Evolutionary conservation across 192 early-diverging fungal genomes (phyloP), one percentile per base, ranked within the genome.

Genomic region (Backusella circina): DNA sequence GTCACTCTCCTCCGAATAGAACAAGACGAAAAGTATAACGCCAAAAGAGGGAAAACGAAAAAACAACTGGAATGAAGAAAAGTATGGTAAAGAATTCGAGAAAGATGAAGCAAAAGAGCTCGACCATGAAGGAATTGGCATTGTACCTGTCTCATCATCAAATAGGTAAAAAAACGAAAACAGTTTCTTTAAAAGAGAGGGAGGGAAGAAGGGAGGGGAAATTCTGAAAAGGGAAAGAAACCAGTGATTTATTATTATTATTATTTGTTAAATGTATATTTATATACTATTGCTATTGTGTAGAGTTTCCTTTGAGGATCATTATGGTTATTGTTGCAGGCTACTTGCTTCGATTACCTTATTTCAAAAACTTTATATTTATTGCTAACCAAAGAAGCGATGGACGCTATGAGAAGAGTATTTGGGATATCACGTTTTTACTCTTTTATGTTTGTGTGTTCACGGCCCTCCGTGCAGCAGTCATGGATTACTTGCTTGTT

Each of bases 371-470:
- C 16, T 80, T 83, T 38, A 31, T 83, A 26, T 77, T 76, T 67
- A 76, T 83, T 23, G 28, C 75, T 4, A 73, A 83, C 47, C 65
- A 76, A 35, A 61, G 78, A 50, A n/a, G 66, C 16, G 71, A 79
- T 69, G 37, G 65, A 36, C 73, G 86, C 0, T 91, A 84, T 70
- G 87, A 80, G 32, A 89, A 89, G 51, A 87, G 89, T 38, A 72
- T 76, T 36, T 84, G 86, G 65, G 93, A 94, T 67, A 54, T 91
- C 5, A 81, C 83, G 21, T 90, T 91, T 73, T 83, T 94, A 3
- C 70, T 85, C 36, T 91, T 90, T 74, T 92, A 89, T 85, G 81
- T 93, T 8, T 79, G 90, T 30, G 82, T 86, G 23, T 88, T 92
- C 23, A 90, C 91, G 6, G 85, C 90, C 33, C 30, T 85, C 6